phyloP scores from a whole-genome alignment of 331 rosid genomes.

The Rosa hybrid region DNA sequence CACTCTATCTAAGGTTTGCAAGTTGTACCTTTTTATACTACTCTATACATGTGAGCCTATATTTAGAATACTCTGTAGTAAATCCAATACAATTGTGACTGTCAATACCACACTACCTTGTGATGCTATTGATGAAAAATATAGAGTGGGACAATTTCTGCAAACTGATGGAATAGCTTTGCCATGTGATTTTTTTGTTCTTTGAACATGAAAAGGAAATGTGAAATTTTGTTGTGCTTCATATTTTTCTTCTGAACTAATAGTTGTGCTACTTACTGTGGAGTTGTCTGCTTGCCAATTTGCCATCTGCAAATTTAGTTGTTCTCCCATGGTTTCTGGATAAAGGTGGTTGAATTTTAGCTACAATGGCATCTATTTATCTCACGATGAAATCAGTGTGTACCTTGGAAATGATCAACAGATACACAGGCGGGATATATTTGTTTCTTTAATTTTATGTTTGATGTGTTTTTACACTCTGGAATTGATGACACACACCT shows the following conservation, averaged over 20 bases:
- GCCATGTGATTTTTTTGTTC: neutral
- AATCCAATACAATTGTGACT: neutral
- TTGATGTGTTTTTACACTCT: neutral
- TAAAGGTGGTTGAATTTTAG: neutral
- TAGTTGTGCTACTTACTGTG: neutral
- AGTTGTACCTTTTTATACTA: neutral
- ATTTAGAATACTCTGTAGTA: neutral
- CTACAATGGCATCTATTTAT: neutral
- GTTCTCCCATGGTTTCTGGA: neutral
- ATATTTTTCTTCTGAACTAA: neutral
- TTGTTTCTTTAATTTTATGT: slow-evolving; percentile 4
- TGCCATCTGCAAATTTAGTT: neutral
- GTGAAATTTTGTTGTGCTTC: neutral
- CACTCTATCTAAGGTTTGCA: slow-evolving; percentile 84
- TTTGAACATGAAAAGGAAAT: too few species aligned
- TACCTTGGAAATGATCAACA: slow-evolving; percentile 2
- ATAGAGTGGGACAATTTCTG: neutral
- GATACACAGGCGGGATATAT: neutral
- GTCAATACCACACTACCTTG: neutral
- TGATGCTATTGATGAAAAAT: neutral
- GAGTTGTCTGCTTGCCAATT: neutral
- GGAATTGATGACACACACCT: neutral
- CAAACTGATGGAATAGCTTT: neutral
- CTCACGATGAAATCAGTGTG: neutral
- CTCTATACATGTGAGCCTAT: neutral